Evolutionary conservation across 768 basidiomycete species (phyloP), one percentile per base, ranked within the genome.

Genomic region (Russula earlei): DNA sequence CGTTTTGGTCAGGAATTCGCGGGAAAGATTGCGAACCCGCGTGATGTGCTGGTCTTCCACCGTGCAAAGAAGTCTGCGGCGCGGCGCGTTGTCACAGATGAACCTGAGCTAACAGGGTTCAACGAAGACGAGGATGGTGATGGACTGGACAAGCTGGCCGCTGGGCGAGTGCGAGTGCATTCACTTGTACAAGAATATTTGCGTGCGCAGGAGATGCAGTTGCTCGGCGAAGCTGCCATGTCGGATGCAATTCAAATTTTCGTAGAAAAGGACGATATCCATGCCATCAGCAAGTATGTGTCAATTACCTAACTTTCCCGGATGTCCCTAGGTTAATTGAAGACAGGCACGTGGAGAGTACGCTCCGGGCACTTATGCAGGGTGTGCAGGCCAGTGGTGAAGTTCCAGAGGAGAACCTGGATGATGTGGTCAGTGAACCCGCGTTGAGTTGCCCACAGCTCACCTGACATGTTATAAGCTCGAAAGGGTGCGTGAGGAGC

Each of bases 1-100:
- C 86, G 96, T 10, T 96, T 99, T 67, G 95, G 96, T 1, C 93
- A 95, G 67, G 90, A 95, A 67, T 97, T 97, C 69, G 80, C 84
- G 62, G 91, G 90, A 1, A 79, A 79, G 20, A 79, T 98, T 34
- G 96, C 96, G 11, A 99, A 99, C 67, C 95, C 96, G 15, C 80
- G 91, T 25, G 95, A 98, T 67, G 80, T 96, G 22, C 80, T 99
- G 27, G 80, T 90, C 34, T 98, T 96, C 72, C 85, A 91, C 67
- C 84, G 91, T 20, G 77, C 85, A 40, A 91, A 90, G 70, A 84
- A 84, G 64, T 62, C 75, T 25, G 72, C 77, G 0, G 63, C 74
- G 54, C 72, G 76, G 24, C 63, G 70, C 6, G 70, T 69, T 25
- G 89, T 88, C 60, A 83, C 91, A 44, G 90, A 91, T 59, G 85